Conservation (phyloP, 2,329 filamentous ascomycete species). For the Pyricularia sp. region DNA sequence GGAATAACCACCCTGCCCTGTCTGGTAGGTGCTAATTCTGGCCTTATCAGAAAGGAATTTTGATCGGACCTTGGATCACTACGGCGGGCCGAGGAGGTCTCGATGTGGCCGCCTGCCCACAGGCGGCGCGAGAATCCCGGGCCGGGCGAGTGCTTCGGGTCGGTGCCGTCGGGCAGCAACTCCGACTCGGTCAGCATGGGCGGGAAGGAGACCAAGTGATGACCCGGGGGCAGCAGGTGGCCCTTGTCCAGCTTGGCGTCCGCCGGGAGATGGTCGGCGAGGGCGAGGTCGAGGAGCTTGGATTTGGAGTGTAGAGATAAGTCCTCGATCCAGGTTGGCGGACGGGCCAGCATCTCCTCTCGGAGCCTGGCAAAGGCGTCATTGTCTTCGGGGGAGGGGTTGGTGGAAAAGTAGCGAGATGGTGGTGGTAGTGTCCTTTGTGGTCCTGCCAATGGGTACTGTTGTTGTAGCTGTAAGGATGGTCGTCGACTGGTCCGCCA, state of each 20-base stretch:
- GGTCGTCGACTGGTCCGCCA: not conserved
- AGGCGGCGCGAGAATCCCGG: slow-evolving; percentile 64
- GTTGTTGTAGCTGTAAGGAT: not conserved
- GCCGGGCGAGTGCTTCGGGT: slow-evolving; percentile 68
- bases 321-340: slow-evolving; percentile 29
- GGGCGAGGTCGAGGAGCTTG: slow-evolving; percentile 54
- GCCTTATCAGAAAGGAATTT: too few relatives aligned
- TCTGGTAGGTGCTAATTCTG: not conserved
- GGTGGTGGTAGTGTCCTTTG: not conserved
- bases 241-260: not conserved
- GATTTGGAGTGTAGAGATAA: slow-evolving; percentile 44
- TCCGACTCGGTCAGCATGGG: slow-evolving; percentile 49
- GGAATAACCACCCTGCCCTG: too few relatives aligned
- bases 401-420: not conserved
- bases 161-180: slow-evolving; percentile 76
- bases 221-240: slow-evolving; percentile 47
- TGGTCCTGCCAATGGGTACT: not conserved
- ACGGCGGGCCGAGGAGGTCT: too few relatives aligned
- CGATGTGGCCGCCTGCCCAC: slow-evolving; percentile 90
- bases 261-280: slow-evolving; percentile 25
- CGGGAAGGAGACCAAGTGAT: slow-evolving; percentile 86
- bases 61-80: too few relatives aligned
- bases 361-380: slow-evolving; percentile 6
- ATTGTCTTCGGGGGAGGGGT: not conserved
- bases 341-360: slow-evolving; percentile 9